phyloP scores from a whole-genome alignment of 2,329 filamentous ascomycete species.

The Talaromyces verruculosus region DNA sequence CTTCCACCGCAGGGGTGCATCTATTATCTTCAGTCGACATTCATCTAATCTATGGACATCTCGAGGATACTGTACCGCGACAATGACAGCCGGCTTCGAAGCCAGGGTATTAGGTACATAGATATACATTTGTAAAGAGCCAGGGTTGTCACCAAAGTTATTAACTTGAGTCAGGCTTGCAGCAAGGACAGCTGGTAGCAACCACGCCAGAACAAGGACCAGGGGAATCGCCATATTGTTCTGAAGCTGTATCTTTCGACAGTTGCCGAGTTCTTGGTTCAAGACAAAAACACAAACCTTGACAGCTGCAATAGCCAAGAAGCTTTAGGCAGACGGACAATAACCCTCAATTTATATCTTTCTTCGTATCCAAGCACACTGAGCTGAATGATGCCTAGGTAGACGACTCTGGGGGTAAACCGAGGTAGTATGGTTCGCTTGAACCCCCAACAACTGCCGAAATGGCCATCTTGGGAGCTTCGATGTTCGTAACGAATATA shows the following conservation, averaged over 20 bases:
- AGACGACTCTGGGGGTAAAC: background rate
- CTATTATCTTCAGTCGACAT: background rate
- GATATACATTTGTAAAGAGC: slow-evolving; percentile 13
- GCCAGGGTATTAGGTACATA: slow-evolving; percentile 11
- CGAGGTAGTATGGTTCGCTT: background rate
- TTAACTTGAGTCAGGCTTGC: slow-evolving; percentile 11
- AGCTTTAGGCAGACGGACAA: background rate
- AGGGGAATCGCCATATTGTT: slow-evolving; percentile 11
- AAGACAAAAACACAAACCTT: background rate
- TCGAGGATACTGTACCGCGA: slow-evolving; percentile 4
- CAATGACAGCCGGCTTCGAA: slow-evolving; percentile 14
- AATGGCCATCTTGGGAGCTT: background rate
- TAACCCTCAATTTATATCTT: background rate
- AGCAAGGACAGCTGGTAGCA: slow-evolving; percentile 3
- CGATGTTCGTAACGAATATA: background rate
- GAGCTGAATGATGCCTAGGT: background rate
- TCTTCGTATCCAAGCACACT: background rate
- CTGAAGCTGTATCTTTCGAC: background rate
- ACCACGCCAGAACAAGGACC: slow-evolving; percentile 15
- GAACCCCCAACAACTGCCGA: background rate
- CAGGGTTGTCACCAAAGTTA: slow-evolving; percentile 11
- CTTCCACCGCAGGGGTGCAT: slow-evolving; percentile 17
- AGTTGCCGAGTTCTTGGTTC: background rate
- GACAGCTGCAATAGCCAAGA: background rate
- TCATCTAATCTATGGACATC: background rate